A percentile compares a stretch with the other conserved stretches of the same genome.
phyloP scores from a whole-genome alignment of 1,139 yeast species.

The Wickerhamomyces sp. region DNA sequence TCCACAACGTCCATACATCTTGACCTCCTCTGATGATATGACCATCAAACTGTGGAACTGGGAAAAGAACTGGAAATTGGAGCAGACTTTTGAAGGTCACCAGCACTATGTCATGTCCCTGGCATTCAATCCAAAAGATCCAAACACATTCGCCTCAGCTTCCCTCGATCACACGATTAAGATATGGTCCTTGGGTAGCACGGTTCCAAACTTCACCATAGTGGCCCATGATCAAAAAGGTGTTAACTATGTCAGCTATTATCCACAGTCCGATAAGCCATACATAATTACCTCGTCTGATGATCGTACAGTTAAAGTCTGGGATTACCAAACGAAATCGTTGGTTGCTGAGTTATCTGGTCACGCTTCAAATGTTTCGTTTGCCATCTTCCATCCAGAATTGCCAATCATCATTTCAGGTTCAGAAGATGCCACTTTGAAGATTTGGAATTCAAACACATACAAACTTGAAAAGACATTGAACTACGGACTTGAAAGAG shows the following conservation, averaged over 20 bases:
- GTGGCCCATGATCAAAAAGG: conserved; percentile 90
- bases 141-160: conserved; percentile 95
- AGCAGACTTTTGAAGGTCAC: conserved; percentile 92
- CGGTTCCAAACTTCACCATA: conserved; percentile 88
- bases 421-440: conserved; percentile 76
- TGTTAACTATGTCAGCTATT: conserved; percentile 92
- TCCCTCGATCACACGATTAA: conserved; percentile 95
- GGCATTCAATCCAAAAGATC: conserved; percentile 95
- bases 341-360: conserved; percentile 94
- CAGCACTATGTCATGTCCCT: conserved; percentile 93
- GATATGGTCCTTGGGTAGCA: conserved; percentile 90
- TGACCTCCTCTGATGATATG: conserved; percentile 90
- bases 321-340: conserved; percentile 98
- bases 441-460: conserved; percentile 76
- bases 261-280: conserved; percentile 96
- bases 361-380: conserved; percentile 89
- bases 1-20: conserved; percentile 83
- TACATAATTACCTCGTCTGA: conserved; percentile 90
- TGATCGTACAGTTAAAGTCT: conserved; percentile 82
- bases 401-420: conserved; percentile 83
- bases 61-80: conserved; percentile 88
- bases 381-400: conserved; percentile 96
- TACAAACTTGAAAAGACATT: conserved; percentile 85
- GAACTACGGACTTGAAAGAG: conserved; percentile 88
- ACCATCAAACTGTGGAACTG: conserved; percentile 94